Evolutionary conservation across 495 filamentous ascomycete species (phyloP), one percentile per base, ranked within the genome.

Genomic region (Penicillium canescens): DNA sequence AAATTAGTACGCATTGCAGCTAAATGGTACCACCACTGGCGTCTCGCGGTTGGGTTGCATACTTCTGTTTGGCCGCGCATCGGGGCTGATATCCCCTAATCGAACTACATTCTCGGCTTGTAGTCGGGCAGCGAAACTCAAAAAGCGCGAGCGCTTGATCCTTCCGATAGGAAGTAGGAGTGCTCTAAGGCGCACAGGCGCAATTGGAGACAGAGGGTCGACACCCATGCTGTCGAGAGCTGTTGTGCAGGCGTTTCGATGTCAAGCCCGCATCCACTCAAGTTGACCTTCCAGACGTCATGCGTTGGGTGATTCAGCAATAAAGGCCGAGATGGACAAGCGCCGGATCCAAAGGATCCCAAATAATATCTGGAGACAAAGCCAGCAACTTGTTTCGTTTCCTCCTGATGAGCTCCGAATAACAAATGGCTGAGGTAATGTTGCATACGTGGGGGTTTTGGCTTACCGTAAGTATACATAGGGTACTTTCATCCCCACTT

Each of bases 21-120:
- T n/a, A 16, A 14, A 16, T 28, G n/a, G 12, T 3, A 28, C 6
- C 18, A 16, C 6, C 10, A 18, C 10, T 14, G 12, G 2, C 24
- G 36, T 10, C 33, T 42, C 21, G 24, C 7, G 14, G 8, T 43
- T 28, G 35, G 28, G 35, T 26, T 26, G 56, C 87, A 61, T 86
- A 96, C 91, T 95, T 78, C 91, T 85, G 71, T 96, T 88, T 54
- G 91, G 90, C 46, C 89, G 83, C 66, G 78, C 77, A 81, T 96
- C 91, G 54, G 92, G 89, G 65, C 84, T 96, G 66, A 98, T 85
- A 69, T 98, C 94, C 64, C 91, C 87, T 54, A 99, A 80, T 49
- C 88, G 87, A 56, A 99, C 84, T 53, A 94, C 82, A 81, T 90
- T 86, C 65, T 95, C 87, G 54, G 80, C 74, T 66, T 86, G 83